phyloP scores from a whole-genome alignment of 225 moss, liverwort and hornwort species.

The Marchantia paleacea region DNA sequence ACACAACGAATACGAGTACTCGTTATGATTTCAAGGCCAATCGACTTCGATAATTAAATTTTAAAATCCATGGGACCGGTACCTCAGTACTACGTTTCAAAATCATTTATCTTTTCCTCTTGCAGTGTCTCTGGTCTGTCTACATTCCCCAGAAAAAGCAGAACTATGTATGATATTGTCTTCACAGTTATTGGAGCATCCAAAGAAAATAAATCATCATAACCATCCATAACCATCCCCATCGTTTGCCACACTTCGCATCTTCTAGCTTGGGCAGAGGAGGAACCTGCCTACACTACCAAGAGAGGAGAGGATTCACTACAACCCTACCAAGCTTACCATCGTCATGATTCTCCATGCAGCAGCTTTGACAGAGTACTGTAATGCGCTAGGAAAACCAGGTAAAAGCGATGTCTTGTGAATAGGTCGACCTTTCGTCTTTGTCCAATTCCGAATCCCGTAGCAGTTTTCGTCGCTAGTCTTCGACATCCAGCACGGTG shows the following conservation, averaged over 20 bases:
- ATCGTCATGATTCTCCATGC: constrained; percentile 40
- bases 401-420: constrained; percentile 31
- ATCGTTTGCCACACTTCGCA: constrained; percentile 16
- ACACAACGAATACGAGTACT: too few relatives aligned
- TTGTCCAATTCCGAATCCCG: constrained; percentile 18
- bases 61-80: too few relatives aligned
- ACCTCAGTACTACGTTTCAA: too few relatives aligned
- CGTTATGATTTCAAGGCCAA: too few relatives aligned
- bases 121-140: too few relatives aligned
- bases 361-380: constrained; percentile 36
- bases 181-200: too few relatives aligned
- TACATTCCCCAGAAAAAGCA: too few relatives aligned
- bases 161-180: too few relatives aligned
- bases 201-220: too few relatives aligned
- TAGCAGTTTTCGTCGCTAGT: constrained; percentile 19
- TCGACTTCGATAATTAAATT: too few relatives aligned
- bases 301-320: constrained; percentile 40
- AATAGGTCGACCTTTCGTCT: constrained; percentile 11
- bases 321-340: constrained; percentile 30
- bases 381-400: constrained; percentile 25
- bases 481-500: constrained; percentile 15
- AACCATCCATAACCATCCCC: constrained; percentile 39
- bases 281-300: constrained; percentile 32
- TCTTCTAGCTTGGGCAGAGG: constrained; percentile 37
- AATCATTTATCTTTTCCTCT: too few relatives aligned